These are phyloP conservation scores for Geosiphon pyriformis DNA, from an alignment of 192 early-diverging fungal species.

Conservation along the genomic window DNA sequence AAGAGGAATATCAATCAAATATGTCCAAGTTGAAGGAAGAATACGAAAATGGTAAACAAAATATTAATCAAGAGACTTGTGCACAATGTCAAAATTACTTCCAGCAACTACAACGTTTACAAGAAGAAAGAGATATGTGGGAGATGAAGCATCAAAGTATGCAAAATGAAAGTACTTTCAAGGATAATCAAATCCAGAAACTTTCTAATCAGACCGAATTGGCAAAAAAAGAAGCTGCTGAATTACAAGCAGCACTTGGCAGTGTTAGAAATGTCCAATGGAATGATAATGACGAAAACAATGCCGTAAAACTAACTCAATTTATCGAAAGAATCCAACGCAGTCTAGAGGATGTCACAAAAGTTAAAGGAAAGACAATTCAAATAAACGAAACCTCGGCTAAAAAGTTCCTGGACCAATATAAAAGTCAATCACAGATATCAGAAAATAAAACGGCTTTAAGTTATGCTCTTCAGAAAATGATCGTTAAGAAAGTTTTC, in stretches of 20 bases:
- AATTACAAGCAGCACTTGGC: neutral
- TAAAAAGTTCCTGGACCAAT: neutral
- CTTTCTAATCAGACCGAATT: neutral
- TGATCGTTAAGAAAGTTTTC: neutral
- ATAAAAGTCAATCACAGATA: neutral
- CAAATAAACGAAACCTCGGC: neutral
- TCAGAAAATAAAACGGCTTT: neutral
- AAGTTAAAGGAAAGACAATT: neutral
- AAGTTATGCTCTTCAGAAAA: neutral
- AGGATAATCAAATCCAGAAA: neutral
- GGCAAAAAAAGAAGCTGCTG: neutral
- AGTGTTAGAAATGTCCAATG: neutral
- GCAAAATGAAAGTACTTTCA: neutral
- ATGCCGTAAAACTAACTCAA: neutral
- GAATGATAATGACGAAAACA: neutral
- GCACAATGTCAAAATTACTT: too few species aligned
- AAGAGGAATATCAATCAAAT: too few species aligned
- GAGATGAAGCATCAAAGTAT: neutral
- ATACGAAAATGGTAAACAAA: neutral
- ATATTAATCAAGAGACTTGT: too few species aligned
- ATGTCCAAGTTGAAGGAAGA: too few species aligned
- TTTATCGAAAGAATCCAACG: neutral
- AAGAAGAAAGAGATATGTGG: neutral
- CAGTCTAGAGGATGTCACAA: neutral
- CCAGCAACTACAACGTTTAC: neutral